These are phyloP conservation scores for Chaetomium olivaceum DNA, from an alignment of 2,329 filamentous ascomycete genomes.

Conservation along the genomic window DNA sequence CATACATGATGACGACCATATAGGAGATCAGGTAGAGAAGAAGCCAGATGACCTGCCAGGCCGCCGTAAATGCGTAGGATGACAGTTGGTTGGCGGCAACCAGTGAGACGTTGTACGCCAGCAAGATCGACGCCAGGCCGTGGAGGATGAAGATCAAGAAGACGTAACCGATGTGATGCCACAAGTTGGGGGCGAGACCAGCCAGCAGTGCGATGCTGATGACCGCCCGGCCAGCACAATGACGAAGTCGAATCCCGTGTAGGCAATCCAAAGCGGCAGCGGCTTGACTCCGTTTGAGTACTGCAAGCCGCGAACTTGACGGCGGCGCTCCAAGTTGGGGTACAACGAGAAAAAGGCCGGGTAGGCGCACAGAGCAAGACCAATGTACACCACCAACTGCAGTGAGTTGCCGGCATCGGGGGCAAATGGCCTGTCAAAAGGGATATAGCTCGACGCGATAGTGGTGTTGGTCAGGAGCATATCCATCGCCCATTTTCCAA, in stretches of 20 bases:
- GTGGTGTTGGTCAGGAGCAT: conserved; percentile 66
- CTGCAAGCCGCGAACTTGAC: conserved; percentile 79
- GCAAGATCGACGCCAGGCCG: conserved; percentile 72
- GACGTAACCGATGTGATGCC: conserved; percentile 78
- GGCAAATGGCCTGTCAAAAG: conserved; percentile 73
- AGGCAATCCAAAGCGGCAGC: conserved; percentile 81
- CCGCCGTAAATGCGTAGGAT: conserved; percentile 80
- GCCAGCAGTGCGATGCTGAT: conserved; percentile 70
- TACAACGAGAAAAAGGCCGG: conserved; percentile 89
- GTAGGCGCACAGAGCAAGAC: conserved; percentile 73
- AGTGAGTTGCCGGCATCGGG: conserved; percentile 70
- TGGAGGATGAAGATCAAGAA: conserved; percentile 81
- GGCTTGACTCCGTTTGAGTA: conserved; percentile 89
- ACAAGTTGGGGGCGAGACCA: conserved; percentile 58
- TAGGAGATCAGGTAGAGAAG: conserved; percentile 72
- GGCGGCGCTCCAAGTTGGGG: conserved; percentile 77
- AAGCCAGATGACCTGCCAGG: conserved; percentile 71
- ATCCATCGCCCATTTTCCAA: conserved; percentile 66
- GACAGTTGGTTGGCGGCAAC: conserved; percentile 77
- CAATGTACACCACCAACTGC: conserved; percentile 79
- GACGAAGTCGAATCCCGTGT: conserved; percentile 75
- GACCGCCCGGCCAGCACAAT: conserved; percentile 67
- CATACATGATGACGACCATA: conserved; percentile 72
- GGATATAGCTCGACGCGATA: conserved; percentile 70
- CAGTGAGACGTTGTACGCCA: conserved; percentile 80